Percentiles rank a stretch among this genome's conserved stretches.
phyloP scores from a whole-genome alignment of 2,329 filamentous ascomycete species.

The Ophiostoma quercus region DNA sequence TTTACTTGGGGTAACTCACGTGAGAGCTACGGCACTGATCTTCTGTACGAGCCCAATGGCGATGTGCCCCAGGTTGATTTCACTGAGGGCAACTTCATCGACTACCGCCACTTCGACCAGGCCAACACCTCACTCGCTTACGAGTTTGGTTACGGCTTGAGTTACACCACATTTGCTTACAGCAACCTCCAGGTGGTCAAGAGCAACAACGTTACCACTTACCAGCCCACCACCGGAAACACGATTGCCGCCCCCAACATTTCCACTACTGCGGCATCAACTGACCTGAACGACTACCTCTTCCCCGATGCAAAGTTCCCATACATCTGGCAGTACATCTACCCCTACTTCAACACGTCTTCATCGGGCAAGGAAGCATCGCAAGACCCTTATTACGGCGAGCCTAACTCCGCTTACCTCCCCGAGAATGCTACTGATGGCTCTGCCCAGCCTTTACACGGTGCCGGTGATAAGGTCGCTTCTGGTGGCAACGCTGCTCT shows the following conservation, averaged over 20 bases:
- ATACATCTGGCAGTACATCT: slow-evolving; percentile 54
- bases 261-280: slow-evolving; percentile 60
- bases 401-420: slow-evolving; percentile 53
- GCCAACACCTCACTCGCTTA: slow-evolving; percentile 62
- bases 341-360: slow-evolving; percentile 65
- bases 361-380: slow-evolving; percentile 52
- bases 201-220: slow-evolving; percentile 46
- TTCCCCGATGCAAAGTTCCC: slow-evolving; percentile 57
- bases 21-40: slow-evolving; percentile 61
- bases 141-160: slow-evolving; percentile 76
- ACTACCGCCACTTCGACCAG: slow-evolving; percentile 71
- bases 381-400: slow-evolving; percentile 55
- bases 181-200: slow-evolving; percentile 55
- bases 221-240: slow-evolving; percentile 54
- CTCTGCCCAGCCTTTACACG: slow-evolving; percentile 50
- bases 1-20: slow-evolving; percentile 72
- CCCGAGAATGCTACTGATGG: slow-evolving; percentile 54
- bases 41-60: slow-evolving; percentile 59
- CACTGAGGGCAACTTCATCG: slow-evolving; percentile 73
- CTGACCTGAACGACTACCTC: slow-evolving; percentile 57
- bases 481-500: slow-evolving; percentile 61
- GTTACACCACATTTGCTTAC: slow-evolving; percentile 74
- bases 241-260: slow-evolving; percentile 56
- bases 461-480: slow-evolving; percentile 42
- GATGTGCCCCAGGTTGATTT: slow-evolving; percentile 67